Evolutionary conservation across 371 early-diverging fungal species (phyloP), one percentile per base, ranked within the genome.

Genomic region (Enterocytospora artemiae): DNA sequence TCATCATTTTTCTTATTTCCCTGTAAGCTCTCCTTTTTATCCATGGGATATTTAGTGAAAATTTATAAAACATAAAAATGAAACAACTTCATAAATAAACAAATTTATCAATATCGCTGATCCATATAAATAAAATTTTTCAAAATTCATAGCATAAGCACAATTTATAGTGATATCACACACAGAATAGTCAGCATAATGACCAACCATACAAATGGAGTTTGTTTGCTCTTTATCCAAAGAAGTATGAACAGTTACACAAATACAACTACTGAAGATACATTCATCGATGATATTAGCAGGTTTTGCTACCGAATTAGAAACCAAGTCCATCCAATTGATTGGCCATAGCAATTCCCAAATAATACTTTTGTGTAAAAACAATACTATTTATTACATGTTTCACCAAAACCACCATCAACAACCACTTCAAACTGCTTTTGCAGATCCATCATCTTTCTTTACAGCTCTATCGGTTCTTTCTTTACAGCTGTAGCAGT

Each of bases 401-500:
- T 12, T 18, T 39, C 12, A 32, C 39, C 62, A 20, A 44, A 27
- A 2, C 45, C 62, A 4, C 32, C n/a, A 32, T 39, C 20, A 28
- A 54, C 2, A 1, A 45, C 18, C 22, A 31, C 36, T 53, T 53
- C 32, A 12, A 32, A 28, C 14, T 53, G 18, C 3, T 53, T 4
- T 27, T 52, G 28, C 1, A 5, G 5, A 2, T 2, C 43, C 30
- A 5, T 46, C 20, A 3, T 63, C 31, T 22, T 46, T 36, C 22
- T 55, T 53, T 45, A 18, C 37, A 28, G 3, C 48, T 59, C 67
- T 62, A 0, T 37, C 43, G 43, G 69, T 73, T 32, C 41, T 43
- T 18, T 44, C 22, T 0, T 65, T 53, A 62, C 74, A 73, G 20
- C 63, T 56, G 51, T 67, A 73, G 46, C 75, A 75, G 5, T 63